Base-by-base conservation (phyloP, 2,329 filamentous ascomycete species). In the Orbilia ellipsospora region DNA sequence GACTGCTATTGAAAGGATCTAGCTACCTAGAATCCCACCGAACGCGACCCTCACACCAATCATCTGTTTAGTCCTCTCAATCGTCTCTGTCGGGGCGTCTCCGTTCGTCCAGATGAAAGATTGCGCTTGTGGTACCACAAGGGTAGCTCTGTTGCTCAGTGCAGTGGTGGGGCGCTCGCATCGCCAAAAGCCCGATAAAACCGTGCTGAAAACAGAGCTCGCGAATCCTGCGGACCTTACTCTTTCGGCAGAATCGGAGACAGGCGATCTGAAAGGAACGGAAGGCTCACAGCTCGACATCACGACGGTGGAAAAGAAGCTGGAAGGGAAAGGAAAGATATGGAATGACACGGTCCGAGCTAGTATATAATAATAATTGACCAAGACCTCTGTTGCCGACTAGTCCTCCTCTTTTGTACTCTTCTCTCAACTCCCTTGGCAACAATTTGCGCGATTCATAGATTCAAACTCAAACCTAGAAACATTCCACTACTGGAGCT, bases 11-110 rank as follows among this genome's bases (percentile, higher is more conserved):
- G 10, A 36, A 20, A 59, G 55, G 55, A 59, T 59, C 55, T 40
- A 26, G 55, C 40, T 59, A 59, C 55, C 55, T 59, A 59, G 55
- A 59, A 59, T 31, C 31, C 31, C 31, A 10, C 31, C 31, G 10
- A 10, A 36, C 31, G 31, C 23, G 20, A 12, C 54, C n/a, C 1
- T 5, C 20, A 52, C 18, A 18, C 50, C 50, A n/a, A 55, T 31
- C 44, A 48, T 13, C 44, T 1, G 44, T 6, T 55, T 55, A 20
- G 28, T 18, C 16, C 55, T 26, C 15, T 26, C 23, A 36, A 36
- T 45, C 40, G 55, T 40, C 55, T n/a, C 4, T 13, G 16, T 20
- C 15, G 50, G 16, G 7, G 51, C 28, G 12, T 36, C 23, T 13
- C 16, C 23, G 54, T 20, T n/a, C 26, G 28, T 36, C 31, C 31